Evolutionary conservation across 176 grass and related monocot genomes (phyloP), one percentile per base, ranked within the genome.

Genomic region (Metroxylon sagu): DNA sequence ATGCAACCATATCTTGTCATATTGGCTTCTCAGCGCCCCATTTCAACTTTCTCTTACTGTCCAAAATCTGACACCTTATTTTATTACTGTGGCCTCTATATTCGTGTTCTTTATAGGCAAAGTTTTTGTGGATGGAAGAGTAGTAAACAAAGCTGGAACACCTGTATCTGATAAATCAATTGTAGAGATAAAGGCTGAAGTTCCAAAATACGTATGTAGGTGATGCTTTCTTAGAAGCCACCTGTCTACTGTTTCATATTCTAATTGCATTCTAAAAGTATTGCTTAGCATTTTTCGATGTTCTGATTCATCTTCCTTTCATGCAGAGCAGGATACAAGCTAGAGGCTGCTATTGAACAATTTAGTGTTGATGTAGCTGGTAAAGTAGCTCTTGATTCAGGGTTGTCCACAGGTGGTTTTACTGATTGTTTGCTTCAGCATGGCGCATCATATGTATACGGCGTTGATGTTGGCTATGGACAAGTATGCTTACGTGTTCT

Each of bases 131-230:
- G 79, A 97, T 67, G 92, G 92, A 74, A 91, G 85, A 68, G 78
- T 91, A 16, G 78, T 88, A 19, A 82, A 62, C 53, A 97, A 91
- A 97, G 78, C 92, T 66, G 92, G 92, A 62, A 88, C 92, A 25
- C 87, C 89, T 80, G 84, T 91, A 66, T 97, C 84, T 53, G 78
- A 97, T 50, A 97, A 85, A 59, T 88, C 92, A 3, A 43, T 97
- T 66, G 85, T 97, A 25, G 87, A 88, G 66, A 91, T 97, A 78
- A 97, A 80, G 66, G 92, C 92, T 53, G 76, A 87, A 79, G 68
- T 97, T 48, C 92, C 81, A 25, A 97, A 97, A 97, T 97, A 91
- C 88, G 92, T 97, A 91, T 91, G 84, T 88, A 97, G 87, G 92
- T 97, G 92, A 97, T 97, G 87, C 83, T 85, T 78, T 74, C 65